phyloP scores from a whole-genome alignment of 179 eudicot genomes.

The Amaranthus tricolor region DNA sequence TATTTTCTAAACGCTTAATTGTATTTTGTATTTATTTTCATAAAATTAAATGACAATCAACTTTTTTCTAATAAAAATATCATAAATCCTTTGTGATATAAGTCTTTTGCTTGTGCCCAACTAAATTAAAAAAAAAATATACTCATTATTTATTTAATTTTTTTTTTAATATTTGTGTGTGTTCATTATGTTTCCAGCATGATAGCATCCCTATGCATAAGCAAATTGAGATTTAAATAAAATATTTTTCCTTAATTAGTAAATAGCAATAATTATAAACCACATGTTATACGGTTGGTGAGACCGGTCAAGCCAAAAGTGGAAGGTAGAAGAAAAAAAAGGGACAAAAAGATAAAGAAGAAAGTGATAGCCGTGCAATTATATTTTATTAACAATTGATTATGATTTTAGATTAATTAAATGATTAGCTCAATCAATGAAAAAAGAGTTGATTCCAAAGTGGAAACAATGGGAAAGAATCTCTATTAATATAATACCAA shows the following conservation, averaged over 20 bases:
- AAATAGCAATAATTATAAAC: background rate
- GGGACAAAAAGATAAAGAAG: constrained; percentile 1
- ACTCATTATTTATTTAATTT: background rate
- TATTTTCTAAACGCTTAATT: too few species aligned
- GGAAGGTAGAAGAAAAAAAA: background rate
- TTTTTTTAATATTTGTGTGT: background rate
- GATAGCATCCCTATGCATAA: background rate
- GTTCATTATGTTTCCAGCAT: background rate
- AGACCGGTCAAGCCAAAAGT: background rate
- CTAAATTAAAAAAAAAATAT: background rate
- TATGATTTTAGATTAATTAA: constrained; percentile 12
- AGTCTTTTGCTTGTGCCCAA: background rate
- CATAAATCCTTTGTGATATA: too few species aligned
- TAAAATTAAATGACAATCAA: too few species aligned
- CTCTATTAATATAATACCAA: background rate
- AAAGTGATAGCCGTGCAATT: constrained; percentile 14
- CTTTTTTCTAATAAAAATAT: too few species aligned
- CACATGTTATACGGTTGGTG: background rate
- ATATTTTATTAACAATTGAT: constrained; percentile 15
- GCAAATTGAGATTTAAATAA: background rate
- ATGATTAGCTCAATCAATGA: constrained; percentile 2
- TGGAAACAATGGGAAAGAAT: constrained; percentile 20
- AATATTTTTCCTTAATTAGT: background rate
- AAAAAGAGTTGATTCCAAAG: constrained; percentile 20
- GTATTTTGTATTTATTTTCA: too few species aligned